Evolutionary conservation across 2,329 filamentous ascomycete genomes (phyloP).

Genomic region (Rhinocladiella mackenziei): DNA sequence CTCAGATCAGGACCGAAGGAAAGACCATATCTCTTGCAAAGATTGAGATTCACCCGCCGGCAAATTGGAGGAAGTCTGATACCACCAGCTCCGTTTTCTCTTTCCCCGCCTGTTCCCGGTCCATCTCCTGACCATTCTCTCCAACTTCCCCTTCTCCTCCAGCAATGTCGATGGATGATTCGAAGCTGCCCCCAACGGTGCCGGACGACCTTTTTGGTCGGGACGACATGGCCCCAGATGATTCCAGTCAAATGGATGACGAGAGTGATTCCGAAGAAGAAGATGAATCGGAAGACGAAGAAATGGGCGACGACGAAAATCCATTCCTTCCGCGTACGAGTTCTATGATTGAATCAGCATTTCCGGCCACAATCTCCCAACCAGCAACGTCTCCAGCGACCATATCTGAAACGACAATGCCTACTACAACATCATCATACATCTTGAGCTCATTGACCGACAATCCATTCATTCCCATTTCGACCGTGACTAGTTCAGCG

Average conservation of each 20-base stretch:
- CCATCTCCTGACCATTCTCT: neutral
- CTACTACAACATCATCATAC: too few species aligned
- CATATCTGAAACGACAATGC: neutral
- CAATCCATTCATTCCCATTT: neutral
- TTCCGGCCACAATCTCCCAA: too few species aligned
- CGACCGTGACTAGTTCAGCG: neutral
- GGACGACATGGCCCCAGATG: too few species aligned
- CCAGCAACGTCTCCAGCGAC: neutral
- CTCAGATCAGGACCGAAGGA: too few species aligned
- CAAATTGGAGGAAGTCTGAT: neutral
- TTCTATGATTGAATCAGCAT: too few species aligned
- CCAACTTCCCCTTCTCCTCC: too few species aligned
- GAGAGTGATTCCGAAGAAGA: neutral
- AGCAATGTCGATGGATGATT: neutral
- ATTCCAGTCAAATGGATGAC: slow-evolving; percentile 1
- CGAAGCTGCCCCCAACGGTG: neutral
- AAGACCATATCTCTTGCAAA: neutral
- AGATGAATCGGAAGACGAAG: neutral
- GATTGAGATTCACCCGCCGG: neutral
- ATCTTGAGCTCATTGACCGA: neutral
- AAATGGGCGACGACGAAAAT: neutral
- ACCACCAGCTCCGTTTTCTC: neutral
- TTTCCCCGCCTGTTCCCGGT: neutral
- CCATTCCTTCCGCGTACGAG: neutral
- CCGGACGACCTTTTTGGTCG: too few species aligned